A percentile compares a stretch with the other conserved stretches of the same genome.
phyloP scores from a whole-genome alignment of 768 basidiomycete species.

The Rhizopogon rudus region DNA sequence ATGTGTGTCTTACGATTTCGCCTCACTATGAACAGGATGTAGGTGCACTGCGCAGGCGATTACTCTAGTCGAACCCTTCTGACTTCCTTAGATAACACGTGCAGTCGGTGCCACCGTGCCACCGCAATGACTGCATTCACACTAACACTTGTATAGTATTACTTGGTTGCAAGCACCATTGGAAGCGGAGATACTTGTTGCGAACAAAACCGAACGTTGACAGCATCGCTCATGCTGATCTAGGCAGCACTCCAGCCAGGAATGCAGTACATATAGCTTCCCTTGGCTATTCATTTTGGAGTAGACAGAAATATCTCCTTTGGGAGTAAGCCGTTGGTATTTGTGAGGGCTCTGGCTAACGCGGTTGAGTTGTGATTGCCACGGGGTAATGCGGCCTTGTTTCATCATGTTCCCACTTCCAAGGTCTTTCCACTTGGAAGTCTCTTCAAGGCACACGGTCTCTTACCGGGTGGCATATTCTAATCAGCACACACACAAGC shows the following conservation, averaged over 20 bases:
- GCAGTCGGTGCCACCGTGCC: neutral
- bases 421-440: neutral
- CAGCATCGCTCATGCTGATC: neutral
- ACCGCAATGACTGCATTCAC: neutral
- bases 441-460: neutral
- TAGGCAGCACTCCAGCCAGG: neutral
- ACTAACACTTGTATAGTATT: neutral
- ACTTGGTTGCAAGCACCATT: neutral
- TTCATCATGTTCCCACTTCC: neutral
- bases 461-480: neutral
- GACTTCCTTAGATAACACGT: neutral
- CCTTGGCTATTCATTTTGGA: constrained; percentile 1
- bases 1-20: neutral
- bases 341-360: neutral
- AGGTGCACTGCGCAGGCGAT: neutral
- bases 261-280: neutral
- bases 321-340: neutral
- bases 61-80: neutral
- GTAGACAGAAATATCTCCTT: neutral
- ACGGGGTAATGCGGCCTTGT: neutral
- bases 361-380: neutral
- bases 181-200: neutral
- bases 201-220: neutral
- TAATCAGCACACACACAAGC: neutral
- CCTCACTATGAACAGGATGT: neutral